Evolutionary conservation across 495 filamentous ascomycete genomes (phyloP).

Genomic region (Friedmanniomyces simplex): DNA sequence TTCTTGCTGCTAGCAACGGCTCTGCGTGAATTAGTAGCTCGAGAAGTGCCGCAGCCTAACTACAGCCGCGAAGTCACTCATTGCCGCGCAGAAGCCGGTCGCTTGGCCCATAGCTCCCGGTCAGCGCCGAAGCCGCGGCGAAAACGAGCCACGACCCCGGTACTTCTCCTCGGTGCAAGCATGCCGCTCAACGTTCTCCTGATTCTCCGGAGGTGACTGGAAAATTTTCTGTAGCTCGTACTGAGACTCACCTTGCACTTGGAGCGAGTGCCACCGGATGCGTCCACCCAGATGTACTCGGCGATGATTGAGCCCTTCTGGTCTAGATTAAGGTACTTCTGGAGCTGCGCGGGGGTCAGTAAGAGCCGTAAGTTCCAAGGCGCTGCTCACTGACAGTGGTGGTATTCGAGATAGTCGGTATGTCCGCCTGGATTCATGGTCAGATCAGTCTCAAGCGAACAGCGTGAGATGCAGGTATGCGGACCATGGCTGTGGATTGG

Average conservation of each 20-base stretch:
- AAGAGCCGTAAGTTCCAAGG: background rate
- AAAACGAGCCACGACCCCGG: background rate
- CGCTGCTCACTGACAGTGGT: slow-evolving; percentile 26
- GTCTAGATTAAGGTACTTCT: slow-evolving; percentile 83
- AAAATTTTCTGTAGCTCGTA: background rate
- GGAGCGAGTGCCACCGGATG: slow-evolving; percentile 63
- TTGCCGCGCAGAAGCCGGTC: background rate
- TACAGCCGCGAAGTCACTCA: background rate
- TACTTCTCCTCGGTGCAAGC: background rate
- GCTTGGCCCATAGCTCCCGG: background rate
- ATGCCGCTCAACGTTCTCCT: background rate
- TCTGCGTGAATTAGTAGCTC: background rate
- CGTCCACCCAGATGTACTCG: slow-evolving; percentile 98
- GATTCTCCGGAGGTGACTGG: background rate
- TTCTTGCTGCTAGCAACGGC: background rate
- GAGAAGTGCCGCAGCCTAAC: background rate
- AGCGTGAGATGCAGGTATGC: background rate
- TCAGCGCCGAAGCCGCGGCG: background rate
- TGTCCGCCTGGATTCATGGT: slow-evolving; percentile 21
- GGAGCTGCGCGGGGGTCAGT: slow-evolving; percentile 48
- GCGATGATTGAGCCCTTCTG: slow-evolving; percentile 79
- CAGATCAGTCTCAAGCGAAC: background rate
- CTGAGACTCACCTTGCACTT: slow-evolving; percentile 73
- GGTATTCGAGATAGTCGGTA: slow-evolving; percentile 32
- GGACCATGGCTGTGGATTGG: background rate